Evolutionary conservation across 805 yeast species (phyloP), one percentile per base, ranked within the genome.

Genomic region (Monosporozyma unispora): DNA sequence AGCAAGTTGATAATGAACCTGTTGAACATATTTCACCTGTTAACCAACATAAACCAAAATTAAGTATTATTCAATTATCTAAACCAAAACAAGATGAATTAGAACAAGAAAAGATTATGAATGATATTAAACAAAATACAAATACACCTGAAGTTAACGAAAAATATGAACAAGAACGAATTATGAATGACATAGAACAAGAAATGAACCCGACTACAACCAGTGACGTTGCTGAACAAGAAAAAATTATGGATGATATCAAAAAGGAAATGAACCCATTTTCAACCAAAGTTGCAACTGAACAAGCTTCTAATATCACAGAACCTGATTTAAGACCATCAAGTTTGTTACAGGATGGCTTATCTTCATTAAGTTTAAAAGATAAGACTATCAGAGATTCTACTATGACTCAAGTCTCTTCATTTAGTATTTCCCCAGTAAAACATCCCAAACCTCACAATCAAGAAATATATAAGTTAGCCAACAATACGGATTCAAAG

Each of bases 21-120:
- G 45, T 45, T 18, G 47, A 38, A 25, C 29, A 49, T 11, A 9
- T 9, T 16, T 19, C 22, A 37, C n/a, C 35, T 18, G 10, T 43
- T 27, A 42, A 28, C n/a, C 27, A 6, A 3, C 18, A 48, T 9
- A 53, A 48, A 19, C 57, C 54, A 3, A 60, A 56, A 42, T 40
- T 62, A 33, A 62, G 57, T 42, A 56, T 62, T 18, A 29, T 62
- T 18, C 54, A 59, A 46, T 43, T 62, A n/a, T 61, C 64, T 1
- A 54, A 51, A 23, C 64, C 62, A 16, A 63, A 62, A 41, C 59
- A 56, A 46, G 41, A 54, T 11, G 60, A 57, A 40, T 46, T 49
- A 16, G 56, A 57, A 33, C 54, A 53, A 33, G 57, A 57, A 46
- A 46, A 38, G 28, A 29, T 45, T 22, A 39, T 21, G 42, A 39